Conservation (phyloP, 768 basidiomycete species). For the Pulveroboletus sp. region DNA sequence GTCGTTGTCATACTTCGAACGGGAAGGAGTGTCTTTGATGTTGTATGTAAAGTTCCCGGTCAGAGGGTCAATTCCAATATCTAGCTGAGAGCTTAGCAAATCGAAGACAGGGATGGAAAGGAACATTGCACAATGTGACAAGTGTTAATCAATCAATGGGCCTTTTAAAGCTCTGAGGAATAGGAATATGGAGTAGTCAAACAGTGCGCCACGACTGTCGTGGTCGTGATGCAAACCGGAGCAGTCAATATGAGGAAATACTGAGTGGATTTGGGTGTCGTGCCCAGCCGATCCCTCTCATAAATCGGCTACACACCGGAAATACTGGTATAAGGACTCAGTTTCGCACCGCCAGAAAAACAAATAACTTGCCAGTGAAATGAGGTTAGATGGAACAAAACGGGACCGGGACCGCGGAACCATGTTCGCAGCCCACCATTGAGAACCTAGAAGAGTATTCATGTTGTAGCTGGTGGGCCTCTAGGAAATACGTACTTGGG, state of each 20-base stretch:
- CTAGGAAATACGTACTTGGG: no score
- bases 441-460: no score
- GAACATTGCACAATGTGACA: background rate
- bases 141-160: background rate
- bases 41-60: background rate
- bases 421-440: no score
- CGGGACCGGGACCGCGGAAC: no score
- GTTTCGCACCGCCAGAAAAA: no score
- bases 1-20: background rate
- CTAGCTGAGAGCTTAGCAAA: background rate
- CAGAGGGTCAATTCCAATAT: background rate
- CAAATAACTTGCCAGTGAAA: no score
- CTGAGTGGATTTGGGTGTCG: background rate
- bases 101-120: background rate
- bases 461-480: no score
- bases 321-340: no score
- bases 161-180: background rate
- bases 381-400: no score
- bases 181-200: no score
- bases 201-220: background rate
- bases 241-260: background rate
- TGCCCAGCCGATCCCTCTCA: no score
- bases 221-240: background rate
- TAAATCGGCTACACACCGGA: no score
- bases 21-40: background rate